Base-by-base conservation (phyloP, 306 rosid genomes). In the Crataegus laevigata region DNA sequence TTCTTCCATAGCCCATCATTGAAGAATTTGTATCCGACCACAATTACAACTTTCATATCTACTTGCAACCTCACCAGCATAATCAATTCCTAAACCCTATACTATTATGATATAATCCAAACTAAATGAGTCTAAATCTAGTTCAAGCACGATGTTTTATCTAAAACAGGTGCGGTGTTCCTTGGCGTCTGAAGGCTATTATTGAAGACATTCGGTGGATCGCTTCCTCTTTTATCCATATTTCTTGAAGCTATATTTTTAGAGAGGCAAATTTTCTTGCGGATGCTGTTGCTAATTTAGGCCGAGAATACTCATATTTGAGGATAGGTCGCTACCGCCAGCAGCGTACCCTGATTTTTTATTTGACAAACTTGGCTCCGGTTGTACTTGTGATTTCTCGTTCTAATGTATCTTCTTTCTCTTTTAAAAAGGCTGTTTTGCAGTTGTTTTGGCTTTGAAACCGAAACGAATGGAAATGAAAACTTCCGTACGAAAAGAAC, bases 1-100 rank as follows among this genome's bases (percentile, higher is more conserved):
- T 70, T 68, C 79, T 84, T 82, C 79, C 82, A 82, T 64, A 59
- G 28, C 73, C 18, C 57, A 54, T 66, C 73, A 66, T 66, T 51
- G 63, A 10, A 34, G n/a, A 62, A n/a, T n/a, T 29, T 25, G 28
- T n/a, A 42, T 32, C 72, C 11, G 21, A 25, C 18, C 67, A 63
- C 34, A 60, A 17, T 15, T 47, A 63, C 6, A 40, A 58, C 38
- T 59, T 62, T 22, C 28, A 40, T 71, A 19, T 28, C 68, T 26
- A 24, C 21, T 5, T 40, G 28, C 68, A 40, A 58, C 42, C 58
- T 59, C 28, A 22, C 14, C 43, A 14, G 52, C 19, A 47, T 47
- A 47, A 47, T 14, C 0, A 47, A 5, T 5, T 47, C 18, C 54
- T 47, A 4, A 47, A 47, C 54, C 2, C 54, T 47, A 47, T 13